A percentile compares a stretch with the other conserved stretches of the same genome.
Evolutionary conservation across 179 eudicot genomes (phyloP).

Genomic region (Silene vulgaris): DNA sequence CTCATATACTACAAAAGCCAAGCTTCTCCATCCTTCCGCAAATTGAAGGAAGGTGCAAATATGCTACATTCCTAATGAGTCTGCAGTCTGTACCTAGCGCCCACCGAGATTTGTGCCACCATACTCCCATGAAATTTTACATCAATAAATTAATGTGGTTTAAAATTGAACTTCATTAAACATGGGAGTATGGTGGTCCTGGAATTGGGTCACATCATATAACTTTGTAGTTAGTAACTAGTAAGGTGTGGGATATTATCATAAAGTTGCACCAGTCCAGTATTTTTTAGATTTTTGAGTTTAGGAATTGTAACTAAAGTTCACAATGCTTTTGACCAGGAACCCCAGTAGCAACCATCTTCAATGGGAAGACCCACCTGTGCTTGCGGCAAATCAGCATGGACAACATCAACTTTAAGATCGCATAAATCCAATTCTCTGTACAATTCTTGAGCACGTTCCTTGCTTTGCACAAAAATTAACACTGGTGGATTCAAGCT

Average conservation of each 20-base stretch:
- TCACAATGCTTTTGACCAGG: not conserved
- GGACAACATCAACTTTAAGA: slow-evolving; percentile 74
- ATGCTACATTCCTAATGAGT: not conserved
- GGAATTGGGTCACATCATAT: too few species aligned
- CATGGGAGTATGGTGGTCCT: too few species aligned
- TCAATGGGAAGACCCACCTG: slow-evolving; percentile 45
- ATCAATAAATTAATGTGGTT: too few species aligned
- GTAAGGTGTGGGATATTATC: not conserved
- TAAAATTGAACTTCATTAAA: too few species aligned
- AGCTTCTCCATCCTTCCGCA: not conserved
- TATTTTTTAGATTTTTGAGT: not conserved
- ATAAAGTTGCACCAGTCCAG: not conserved
- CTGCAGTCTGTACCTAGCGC: too few species aligned
- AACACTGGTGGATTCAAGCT: slow-evolving; percentile 87
- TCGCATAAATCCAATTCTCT: slow-evolving; percentile 59
- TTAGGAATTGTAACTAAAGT: not conserved
- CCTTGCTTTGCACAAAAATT: slow-evolving; percentile 84
- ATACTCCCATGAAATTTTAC: too few species aligned
- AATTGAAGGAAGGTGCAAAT: not conserved
- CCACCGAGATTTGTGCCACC: too few species aligned
- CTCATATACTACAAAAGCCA: slow-evolving; percentile 10
- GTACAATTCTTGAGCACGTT: slow-evolving; percentile 80
- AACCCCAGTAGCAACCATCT: slow-evolving; percentile 13
- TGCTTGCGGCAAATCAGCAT: slow-evolving; percentile 64
- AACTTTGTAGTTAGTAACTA: too few species aligned